A percentile compares a stretch with the other conserved stretches of the same genome.
Evolutionary conservation across 352 stramenopile species (phyloP).

Genomic region (Elongisporangium anandrum): DNA sequence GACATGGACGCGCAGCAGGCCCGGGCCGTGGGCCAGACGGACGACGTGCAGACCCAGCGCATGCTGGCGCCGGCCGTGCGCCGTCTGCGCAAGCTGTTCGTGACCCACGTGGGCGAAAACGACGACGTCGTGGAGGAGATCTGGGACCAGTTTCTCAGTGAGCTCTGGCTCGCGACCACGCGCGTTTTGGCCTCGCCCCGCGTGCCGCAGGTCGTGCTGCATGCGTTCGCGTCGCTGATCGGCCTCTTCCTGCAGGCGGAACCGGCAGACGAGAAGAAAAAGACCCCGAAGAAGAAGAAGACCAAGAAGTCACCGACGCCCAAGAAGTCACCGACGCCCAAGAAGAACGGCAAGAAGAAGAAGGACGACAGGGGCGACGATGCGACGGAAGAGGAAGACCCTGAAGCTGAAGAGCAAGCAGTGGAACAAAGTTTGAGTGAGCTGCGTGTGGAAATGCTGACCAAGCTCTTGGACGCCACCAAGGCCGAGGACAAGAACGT

Average conservation of each 20-base stretch:
- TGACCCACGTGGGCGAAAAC: constrained; percentile 39
- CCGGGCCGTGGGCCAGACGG: constrained; percentile 12
- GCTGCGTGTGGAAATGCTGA: constrained; percentile 42
- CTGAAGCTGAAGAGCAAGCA: background rate
- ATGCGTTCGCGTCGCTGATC: constrained; percentile 47
- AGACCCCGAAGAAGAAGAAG: constrained; percentile 5
- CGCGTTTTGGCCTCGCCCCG: constrained; percentile 46
- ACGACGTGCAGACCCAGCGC: constrained; percentile 16
- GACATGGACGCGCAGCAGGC: constrained; percentile 41
- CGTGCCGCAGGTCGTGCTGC: constrained; percentile 32
- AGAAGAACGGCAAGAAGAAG: constrained; percentile 10
- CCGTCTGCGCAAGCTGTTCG: constrained; percentile 42
- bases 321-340: constrained; percentile 12
- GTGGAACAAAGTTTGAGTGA: constrained; percentile 23
- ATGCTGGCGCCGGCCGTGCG: constrained; percentile 46
- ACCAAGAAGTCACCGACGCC: too few relatives aligned
- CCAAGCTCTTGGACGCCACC: constrained; percentile 40
- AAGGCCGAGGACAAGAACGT: constrained; percentile 58
- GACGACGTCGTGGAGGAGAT: constrained; percentile 40
- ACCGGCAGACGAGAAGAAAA: constrained; percentile 6
- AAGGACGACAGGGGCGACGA: background rate
- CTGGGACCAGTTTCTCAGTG: constrained; percentile 57
- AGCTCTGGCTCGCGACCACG: constrained; percentile 48
- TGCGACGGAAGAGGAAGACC: background rate
- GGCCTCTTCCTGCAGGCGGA: constrained; percentile 34